These are phyloP conservation scores for Tuber calosporum DNA, from an alignment of 495 filamentous ascomycete species.

Conservation along the genomic window DNA sequence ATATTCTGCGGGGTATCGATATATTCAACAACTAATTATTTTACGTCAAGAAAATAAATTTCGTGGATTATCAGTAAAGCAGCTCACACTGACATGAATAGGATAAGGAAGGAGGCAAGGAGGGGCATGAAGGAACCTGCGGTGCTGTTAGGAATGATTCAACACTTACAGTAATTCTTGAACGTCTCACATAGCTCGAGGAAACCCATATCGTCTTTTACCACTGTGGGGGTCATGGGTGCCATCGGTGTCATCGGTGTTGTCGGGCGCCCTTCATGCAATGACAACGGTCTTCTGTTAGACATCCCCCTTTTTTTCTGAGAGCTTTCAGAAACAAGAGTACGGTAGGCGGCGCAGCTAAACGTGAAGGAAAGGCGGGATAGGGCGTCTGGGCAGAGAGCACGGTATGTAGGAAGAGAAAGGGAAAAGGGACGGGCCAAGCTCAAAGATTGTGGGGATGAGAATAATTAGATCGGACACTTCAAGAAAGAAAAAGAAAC, in stretches of 20 bases:
- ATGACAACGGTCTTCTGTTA: conserved; percentile 26
- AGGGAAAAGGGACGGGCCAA: neutral
- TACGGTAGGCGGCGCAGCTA: neutral
- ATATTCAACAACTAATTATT: conserved; percentile 37
- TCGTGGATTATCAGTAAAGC: neutral
- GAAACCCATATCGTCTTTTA: conserved; percentile 39
- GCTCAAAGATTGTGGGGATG: neutral
- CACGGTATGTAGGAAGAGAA: neutral
- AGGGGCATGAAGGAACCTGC: neutral
- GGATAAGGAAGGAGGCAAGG: neutral
- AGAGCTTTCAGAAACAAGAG: neutral
- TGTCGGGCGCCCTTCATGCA: conserved; percentile 21
- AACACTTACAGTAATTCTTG: conserved; percentile 34
- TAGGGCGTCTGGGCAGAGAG: neutral
- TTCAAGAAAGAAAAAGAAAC: neutral
- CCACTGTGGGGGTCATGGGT: conserved; percentile 30
- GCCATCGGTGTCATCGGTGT: conserved; percentile 19
- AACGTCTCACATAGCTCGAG: conserved; percentile 36
- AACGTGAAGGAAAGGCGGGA: neutral
- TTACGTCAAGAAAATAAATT: conserved; percentile 10
- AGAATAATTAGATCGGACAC: neutral
- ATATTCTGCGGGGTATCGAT: conserved; percentile 39
- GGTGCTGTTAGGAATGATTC: neutral
- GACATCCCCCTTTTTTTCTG: conserved; percentile 26
- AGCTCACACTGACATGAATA: neutral